phyloP scores from a whole-genome alignment of 345 rosid species.

The Clarkia xantiana region DNA sequence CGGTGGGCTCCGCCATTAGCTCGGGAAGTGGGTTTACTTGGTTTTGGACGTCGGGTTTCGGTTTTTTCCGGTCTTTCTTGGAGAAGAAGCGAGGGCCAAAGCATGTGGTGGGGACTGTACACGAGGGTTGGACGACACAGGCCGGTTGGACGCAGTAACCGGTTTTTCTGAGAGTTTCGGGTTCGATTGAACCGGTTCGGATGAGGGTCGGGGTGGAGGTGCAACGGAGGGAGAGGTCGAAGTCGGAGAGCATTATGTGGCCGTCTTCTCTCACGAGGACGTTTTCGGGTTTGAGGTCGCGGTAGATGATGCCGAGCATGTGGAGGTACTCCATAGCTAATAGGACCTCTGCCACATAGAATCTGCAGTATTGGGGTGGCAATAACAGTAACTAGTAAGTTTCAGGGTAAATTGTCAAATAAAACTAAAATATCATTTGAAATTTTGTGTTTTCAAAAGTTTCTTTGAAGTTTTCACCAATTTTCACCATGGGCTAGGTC shows the following conservation, averaged over 20 bases:
- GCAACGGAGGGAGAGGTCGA: conserved; percentile 76
- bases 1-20: conserved; percentile 86
- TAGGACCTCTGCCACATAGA: conserved; percentile 65
- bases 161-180: conserved; percentile 60
- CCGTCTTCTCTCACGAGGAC: conserved; percentile 70
- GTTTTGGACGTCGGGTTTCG: conserved; percentile 54
- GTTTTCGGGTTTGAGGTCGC: conserved; percentile 75
- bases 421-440: too few species aligned
- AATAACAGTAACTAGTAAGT: too few species aligned
- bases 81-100: conserved; percentile 72
- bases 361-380: conserved; percentile 22
- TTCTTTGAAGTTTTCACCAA: too few species aligned
- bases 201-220: conserved; percentile 73
- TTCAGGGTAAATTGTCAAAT: too few species aligned
- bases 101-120: conserved; percentile 71
- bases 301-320: conserved; percentile 69
- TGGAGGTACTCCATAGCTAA: conserved; percentile 63
- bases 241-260: conserved; percentile 76
- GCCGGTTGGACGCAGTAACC: conserved; percentile 72
- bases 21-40: conserved; percentile 84
- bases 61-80: conserved; percentile 63
- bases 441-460: too few species aligned
- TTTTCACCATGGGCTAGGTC: too few species aligned
- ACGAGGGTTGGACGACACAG: conserved; percentile 49
- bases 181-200: conserved; percentile 43